phyloP scores from a whole-genome alignment of 2,329 filamentous ascomycete genomes.

The Colletotrichum sp. region DNA sequence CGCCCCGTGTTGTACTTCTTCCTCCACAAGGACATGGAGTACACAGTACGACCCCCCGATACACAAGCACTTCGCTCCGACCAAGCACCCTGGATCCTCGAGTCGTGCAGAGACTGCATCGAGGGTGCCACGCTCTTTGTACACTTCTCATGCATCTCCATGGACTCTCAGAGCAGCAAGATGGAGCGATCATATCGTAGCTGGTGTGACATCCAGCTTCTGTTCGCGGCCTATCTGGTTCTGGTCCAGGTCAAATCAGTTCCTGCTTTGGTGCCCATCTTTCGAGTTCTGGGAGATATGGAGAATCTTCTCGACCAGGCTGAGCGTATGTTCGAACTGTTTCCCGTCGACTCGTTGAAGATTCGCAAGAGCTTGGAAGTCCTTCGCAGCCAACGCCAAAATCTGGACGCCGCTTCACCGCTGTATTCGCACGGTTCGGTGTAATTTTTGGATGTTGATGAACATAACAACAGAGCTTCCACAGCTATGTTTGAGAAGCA shows the following conservation, averaged over 20 bases:
- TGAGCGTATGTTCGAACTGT: neutral
- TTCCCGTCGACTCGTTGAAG: neutral
- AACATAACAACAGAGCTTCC: neutral
- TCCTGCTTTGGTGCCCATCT: neutral
- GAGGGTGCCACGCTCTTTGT: constrained; percentile 1
- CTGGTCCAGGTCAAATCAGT: constrained; percentile 5
- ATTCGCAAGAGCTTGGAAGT: neutral
- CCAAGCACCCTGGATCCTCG: constrained; percentile 4
- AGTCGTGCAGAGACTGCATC: constrained; percentile 7
- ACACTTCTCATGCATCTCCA: neutral
- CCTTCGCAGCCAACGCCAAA: neutral
- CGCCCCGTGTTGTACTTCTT: constrained; percentile 11
- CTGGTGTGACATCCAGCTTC: neutral
- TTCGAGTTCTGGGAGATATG: neutral
- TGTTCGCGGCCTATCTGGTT: constrained; percentile 4
- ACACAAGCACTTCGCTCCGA: neutral
- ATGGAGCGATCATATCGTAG: neutral
- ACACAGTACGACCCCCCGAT: neutral
- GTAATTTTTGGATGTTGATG: neutral
- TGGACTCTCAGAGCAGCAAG: neutral
- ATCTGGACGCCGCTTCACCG: neutral
- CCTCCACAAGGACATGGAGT: constrained; percentile 10
- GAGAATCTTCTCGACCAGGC: neutral
- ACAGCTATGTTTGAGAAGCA: neutral
- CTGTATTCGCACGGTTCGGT: neutral